Percentiles rank a stretch among this genome's conserved stretches.
Conservation (phyloP, 768 basidiomycete genomes). For the Suillus fuscotomentosus region DNA sequence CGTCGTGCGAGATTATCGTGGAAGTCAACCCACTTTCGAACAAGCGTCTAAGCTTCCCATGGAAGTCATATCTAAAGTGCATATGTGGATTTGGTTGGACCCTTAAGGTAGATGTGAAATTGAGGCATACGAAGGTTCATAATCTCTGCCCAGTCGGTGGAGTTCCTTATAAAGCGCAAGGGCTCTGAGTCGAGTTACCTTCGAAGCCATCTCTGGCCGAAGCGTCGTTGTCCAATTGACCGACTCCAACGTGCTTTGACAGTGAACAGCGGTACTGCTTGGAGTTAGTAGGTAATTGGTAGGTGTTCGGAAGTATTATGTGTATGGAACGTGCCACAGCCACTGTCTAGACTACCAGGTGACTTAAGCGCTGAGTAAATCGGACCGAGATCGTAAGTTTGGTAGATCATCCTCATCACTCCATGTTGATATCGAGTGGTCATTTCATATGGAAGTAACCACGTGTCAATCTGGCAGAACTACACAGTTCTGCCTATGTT, state of each 20-base stretch:
- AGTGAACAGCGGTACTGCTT: not conserved
- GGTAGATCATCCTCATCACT: no score
- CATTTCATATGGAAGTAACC: no score
- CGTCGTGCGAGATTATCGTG: not conserved
- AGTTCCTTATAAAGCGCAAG: conserved; percentile 81
- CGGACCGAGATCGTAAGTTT: no score
- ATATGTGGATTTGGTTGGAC: conserved; percentile 9
- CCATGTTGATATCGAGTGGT: no score
- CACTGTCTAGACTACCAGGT: not conserved
- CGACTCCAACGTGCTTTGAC: not conserved
- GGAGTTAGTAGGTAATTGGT: not conserved
- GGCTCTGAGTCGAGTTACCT: conserved; percentile 57
- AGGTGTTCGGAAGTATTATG: not conserved
- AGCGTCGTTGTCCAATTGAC: not conserved
- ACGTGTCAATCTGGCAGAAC: no score
- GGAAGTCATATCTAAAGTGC: conserved; percentile 67
- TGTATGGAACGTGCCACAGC: not conserved
- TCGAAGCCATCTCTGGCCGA: conserved; percentile 41
- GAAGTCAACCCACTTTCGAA: conserved; percentile 62
- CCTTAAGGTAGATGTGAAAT: not conserved
- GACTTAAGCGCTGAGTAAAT: no score
- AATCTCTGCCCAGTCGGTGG: conserved; percentile 75
- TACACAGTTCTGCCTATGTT: no score
- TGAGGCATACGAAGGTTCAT: conserved; percentile 70
- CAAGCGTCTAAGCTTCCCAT: conserved; percentile 63